Conservation (phyloP, 139 green algal species). For the Coccomyxa sp. region DNA sequence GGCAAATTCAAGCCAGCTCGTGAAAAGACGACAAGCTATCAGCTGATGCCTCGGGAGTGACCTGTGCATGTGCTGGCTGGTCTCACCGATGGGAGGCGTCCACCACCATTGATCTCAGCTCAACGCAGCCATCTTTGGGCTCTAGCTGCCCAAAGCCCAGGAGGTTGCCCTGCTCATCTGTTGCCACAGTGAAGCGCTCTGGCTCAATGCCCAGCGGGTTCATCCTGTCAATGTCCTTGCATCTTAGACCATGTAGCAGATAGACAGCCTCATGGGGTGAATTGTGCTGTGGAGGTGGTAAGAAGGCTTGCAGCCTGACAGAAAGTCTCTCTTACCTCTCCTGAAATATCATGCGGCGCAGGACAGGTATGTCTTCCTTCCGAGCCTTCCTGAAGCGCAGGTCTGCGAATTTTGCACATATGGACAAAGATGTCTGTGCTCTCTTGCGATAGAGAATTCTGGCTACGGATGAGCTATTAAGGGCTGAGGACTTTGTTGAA, state of each 20-base stretch:
- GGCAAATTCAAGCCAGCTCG: no score
- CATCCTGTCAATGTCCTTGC: not conserved
- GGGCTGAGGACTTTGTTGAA: not conserved
- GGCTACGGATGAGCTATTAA: no score
- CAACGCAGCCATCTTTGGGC: not conserved
- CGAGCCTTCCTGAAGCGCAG: not conserved
- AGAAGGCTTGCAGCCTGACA: no score
- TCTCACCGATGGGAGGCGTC: not conserved
- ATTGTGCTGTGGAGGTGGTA: not conserved
- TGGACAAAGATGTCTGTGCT: not conserved
- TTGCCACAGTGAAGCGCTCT: conserved; percentile 11
- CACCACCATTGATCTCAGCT: conserved; percentile 8
- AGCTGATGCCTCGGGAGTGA: no score
- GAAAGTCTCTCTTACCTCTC: not conserved
- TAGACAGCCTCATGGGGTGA: not conserved
- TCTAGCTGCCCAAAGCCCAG: conserved; percentile 6
- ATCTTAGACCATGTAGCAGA: not conserved
- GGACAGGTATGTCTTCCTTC: not conserved
- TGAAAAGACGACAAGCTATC: no score
- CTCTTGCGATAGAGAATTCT: not conserved
- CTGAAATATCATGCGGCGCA: not conserved
- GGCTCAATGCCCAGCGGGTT: conserved; percentile 10
- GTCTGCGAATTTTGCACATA: not conserved
- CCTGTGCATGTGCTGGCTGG: not conserved
- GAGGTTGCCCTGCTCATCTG: not conserved